Percentiles rank a stretch among this genome's conserved stretches.
phyloP scores from a whole-genome alignment of 1,284 basidiomycete species.

The Boletus mariae region DNA sequence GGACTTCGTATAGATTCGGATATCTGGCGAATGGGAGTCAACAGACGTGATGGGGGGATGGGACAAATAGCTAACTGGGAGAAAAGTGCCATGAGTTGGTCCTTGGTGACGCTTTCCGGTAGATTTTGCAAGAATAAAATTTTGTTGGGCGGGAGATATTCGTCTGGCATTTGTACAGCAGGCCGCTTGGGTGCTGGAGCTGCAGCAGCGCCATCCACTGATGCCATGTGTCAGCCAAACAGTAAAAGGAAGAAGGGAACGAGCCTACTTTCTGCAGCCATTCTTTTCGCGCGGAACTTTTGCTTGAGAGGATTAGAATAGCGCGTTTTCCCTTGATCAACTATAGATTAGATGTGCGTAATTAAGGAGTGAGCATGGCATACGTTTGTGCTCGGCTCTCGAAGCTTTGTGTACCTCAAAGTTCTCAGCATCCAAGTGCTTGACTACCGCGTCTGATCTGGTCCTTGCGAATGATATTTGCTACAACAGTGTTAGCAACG shows the following conservation, averaged over 20 bases:
- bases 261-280: conserved; percentile 68
- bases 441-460: conserved; percentile 86
- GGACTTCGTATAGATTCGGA: conserved; percentile 90
- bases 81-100: conserved; percentile 85
- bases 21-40: conserved; percentile 52
- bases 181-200: conserved; percentile 69
- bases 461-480: conserved; percentile 92
- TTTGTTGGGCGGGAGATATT: conserved; percentile 98
- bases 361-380: conserved; percentile 15
- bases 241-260: conserved; percentile 10
- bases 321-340: conserved; percentile 63
- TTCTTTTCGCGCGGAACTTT: conserved; percentile 76
- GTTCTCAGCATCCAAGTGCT: conserved; percentile 59
- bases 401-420: conserved; percentile 75
- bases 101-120: conserved; percentile 87
- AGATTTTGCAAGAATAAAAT: conserved; percentile 98
- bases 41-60: not conserved
- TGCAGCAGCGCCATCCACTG: conserved; percentile 69
- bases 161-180: conserved; percentile 96
- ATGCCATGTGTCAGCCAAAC: conserved; percentile 7
- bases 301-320: conserved; percentile 84
- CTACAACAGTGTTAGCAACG: conserved; percentile 39
- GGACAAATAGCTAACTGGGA: conserved; percentile 61
- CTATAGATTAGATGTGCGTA: conserved; percentile 1
- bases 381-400: conserved; percentile 82